phyloP scores from a whole-genome alignment of 2,329 filamentous ascomycete species.

The Colletotrichum horii region DNA sequence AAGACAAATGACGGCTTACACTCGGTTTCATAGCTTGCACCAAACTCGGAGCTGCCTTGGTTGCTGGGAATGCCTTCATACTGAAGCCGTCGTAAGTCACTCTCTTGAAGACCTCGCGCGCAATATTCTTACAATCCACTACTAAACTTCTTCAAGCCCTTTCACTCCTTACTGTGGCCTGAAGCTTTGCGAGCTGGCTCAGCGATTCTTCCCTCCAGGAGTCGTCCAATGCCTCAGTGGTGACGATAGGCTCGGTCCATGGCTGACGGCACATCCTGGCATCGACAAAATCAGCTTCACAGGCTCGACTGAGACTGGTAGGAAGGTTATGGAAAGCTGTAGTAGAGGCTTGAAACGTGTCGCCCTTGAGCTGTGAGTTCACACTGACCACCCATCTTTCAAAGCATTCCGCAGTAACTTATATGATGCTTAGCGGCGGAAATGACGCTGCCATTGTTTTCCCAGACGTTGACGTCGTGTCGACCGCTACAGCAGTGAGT shows the following conservation, averaged over 20 bases:
- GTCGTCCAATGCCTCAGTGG: neutral
- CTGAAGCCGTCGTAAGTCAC: neutral
- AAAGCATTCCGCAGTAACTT: neutral
- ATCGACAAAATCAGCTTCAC: neutral
- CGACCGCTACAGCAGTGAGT: neutral
- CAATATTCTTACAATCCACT: neutral
- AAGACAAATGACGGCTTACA: neutral
- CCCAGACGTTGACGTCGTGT: neutral
- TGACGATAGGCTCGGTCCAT: neutral
- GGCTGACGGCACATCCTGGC: neutral
- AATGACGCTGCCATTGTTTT: neutral
- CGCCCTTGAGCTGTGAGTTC: neutral
- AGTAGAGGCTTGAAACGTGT: neutral
- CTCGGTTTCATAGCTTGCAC: neutral
- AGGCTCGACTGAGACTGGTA: neutral
- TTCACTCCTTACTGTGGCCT: neutral
- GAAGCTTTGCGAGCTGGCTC: neutral
- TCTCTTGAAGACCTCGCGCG: rapidly evolving
- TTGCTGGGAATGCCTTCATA: neutral
- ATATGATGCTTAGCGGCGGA: neutral
- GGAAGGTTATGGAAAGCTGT: neutral
- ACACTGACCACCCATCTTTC: neutral
- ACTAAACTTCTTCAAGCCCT: neutral
- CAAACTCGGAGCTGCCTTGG: neutral
- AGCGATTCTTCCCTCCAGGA: neutral